These are phyloP conservation scores for Ceratobasidium sp. DNA, from an alignment of 1,284 basidiomycete species.

Conservation along the genomic window DNA sequence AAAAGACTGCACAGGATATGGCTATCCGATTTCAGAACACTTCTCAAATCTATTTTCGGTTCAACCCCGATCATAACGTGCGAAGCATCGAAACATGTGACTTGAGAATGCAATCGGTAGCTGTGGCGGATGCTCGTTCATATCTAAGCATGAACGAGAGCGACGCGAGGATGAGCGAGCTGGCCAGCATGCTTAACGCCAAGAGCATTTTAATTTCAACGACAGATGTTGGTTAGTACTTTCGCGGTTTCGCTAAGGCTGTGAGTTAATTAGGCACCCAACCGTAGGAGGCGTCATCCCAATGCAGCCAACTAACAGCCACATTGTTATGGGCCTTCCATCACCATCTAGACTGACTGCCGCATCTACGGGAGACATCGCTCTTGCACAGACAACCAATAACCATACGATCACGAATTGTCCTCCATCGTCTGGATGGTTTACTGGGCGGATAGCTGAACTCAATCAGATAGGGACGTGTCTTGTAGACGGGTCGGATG, in stretches of 20 bases:
- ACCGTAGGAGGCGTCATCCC: background rate
- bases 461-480: background rate
- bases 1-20: conserved; percentile 15
- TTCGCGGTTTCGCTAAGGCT: background rate
- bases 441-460: background rate
- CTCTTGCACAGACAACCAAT: no score
- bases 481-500: background rate
- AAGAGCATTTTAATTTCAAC: background rate
- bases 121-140: background rate
- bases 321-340: background rate
- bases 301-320: background rate
- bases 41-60: conserved; percentile 12
- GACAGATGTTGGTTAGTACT: background rate
- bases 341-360: background rate
- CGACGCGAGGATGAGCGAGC: background rate
- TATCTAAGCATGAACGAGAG: background rate
- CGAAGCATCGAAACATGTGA: conserved; percentile 2
- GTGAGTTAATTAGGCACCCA: background rate
- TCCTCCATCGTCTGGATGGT: background rate
- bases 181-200: background rate
- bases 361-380: no score
- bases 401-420: background rate
- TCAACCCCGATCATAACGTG: background rate
- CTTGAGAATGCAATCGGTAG: conserved; percentile 3
- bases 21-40: background rate